A percentile compares a stretch with the other conserved stretches of the same genome.
Evolutionary conservation across 148 eudicot genomes (phyloP).

Genomic region (Nepenthes gracilis): DNA sequence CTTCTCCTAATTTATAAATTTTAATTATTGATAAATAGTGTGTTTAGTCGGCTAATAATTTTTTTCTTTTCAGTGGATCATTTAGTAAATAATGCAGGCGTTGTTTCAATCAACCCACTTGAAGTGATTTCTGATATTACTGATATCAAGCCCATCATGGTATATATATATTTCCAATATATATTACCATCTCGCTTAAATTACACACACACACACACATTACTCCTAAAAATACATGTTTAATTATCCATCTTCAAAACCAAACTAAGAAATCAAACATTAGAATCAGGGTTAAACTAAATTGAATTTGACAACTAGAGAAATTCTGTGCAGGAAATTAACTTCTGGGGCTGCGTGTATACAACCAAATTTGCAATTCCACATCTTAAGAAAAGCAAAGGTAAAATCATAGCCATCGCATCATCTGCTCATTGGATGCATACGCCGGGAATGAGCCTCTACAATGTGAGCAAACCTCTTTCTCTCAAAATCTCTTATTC

Average conservation of each 20-base stretch:
- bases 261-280: background rate
- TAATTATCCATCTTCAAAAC: no score
- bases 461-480: slow-evolving; percentile 26
- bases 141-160: slow-evolving; percentile 42
- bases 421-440: slow-evolving; percentile 51
- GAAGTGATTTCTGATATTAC: slow-evolving; percentile 39
- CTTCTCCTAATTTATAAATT: no score
- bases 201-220: no score
- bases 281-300: no score
- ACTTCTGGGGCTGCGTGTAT: slow-evolving; percentile 74
- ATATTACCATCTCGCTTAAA: no score
- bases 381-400: slow-evolving; percentile 37
- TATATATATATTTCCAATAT: slow-evolving; percentile 2
- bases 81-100: slow-evolving; percentile 45
- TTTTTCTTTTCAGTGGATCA: slow-evolving; percentile 38
- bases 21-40: no score
- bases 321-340: slow-evolving; percentile 32
- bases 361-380: slow-evolving; percentile 46
- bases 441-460: slow-evolving; percentile 38
- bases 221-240: no score
- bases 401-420: slow-evolving; percentile 48
- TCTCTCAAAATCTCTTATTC: no score
- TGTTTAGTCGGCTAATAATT: no score
- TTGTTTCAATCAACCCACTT: slow-evolving; percentile 24
- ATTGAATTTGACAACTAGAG: no score